Base-by-base conservation (phyloP, 768 basidiomycete species). In the Amanita fuliginea region DNA sequence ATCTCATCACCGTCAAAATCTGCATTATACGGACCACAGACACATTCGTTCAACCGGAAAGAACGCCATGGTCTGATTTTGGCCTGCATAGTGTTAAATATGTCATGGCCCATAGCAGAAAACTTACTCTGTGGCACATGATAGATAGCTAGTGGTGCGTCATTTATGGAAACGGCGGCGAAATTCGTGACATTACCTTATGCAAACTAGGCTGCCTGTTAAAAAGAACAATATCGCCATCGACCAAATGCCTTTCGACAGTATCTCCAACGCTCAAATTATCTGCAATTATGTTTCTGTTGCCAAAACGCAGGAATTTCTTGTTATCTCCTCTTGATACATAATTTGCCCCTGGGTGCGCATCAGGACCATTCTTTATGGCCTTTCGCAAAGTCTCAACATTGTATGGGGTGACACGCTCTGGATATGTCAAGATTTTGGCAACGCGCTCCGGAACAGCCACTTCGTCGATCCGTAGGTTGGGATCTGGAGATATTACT, bases 1-100 rank as follows among this genome's bases (percentile, higher is more conserved):
- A 99, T 99, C 64, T 99, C 96, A 62, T 99, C 96, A 53, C 96
- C 96, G 62, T 99, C 96, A 56, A 99, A 99, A 72, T 99, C 96
- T 43, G 96, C 96, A 61, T 97, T 97, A 68, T 97, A 98, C 6
- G 96, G 96, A 42, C 90, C 93, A 67, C 96, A 99, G 7, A 97
- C 96, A 78, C 96, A 99, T 63, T 99, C 96, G 60, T 99, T 99
- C 49, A 99, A 68, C 28, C 96, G 78, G 71, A 99, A 97, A 1
- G 96, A 88, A 55, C 95, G 73, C 96, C 96, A 99, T 19, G 96
- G 96, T 26, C 96, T 76, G 48, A 99, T 78, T 75, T 95, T 95
- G 37, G 80, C 83, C 81, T 83, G 54, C 13, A 14, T 21, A 16
- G 45, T 35, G 46, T 34, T 55, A 44, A 8, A 14, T 14, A n/a